Evolutionary conservation across 2,329 filamentous ascomycete genomes (phyloP).

Genomic region (Delphinella strobiligena): DNA sequence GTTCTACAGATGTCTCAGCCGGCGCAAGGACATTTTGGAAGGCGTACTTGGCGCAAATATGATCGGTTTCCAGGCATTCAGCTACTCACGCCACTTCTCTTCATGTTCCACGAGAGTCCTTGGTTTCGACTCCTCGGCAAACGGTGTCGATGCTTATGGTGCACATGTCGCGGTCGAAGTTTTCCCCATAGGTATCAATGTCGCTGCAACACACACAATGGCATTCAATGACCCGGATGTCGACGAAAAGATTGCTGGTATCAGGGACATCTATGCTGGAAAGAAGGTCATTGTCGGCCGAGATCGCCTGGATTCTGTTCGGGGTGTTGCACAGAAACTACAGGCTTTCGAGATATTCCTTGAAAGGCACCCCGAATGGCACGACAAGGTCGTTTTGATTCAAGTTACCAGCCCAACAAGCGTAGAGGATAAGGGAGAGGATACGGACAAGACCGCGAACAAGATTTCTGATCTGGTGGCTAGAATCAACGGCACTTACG

Average conservation of each 20-base stretch:
- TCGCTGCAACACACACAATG: constrained; percentile 59
- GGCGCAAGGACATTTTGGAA: constrained; percentile 80
- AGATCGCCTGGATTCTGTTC: constrained; percentile 84
- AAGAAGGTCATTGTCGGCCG: constrained; percentile 93
- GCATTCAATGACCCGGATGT: constrained; percentile 63
- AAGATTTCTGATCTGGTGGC: constrained; percentile 85
- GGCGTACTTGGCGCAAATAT: constrained; percentile 85
- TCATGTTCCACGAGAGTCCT: constrained; percentile 87
- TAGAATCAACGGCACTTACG: constrained; percentile 82
- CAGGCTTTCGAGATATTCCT: constrained; percentile 90
- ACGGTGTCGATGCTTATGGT: constrained; percentile 80
- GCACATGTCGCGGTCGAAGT: constrained; percentile 82
- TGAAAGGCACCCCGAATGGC: constrained; percentile 82
- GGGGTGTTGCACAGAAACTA: constrained; percentile 90
- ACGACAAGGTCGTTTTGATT: constrained; percentile 81
- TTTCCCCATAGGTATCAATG: constrained; percentile 90
- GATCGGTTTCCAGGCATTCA: constrained; percentile 90
- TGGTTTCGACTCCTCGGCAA: constrained; percentile 75
- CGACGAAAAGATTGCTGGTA: constrained; percentile 56
- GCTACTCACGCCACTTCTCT: constrained; percentile 87
- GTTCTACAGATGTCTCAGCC: constrained; percentile 77
- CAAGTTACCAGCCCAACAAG: constrained; percentile 71
- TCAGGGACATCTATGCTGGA: constrained; percentile 68
- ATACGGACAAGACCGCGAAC: constrained; percentile 68
- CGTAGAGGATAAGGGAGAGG: constrained; percentile 61